Base-by-base conservation (phyloP, 1,284 basidiomycete species). In the Inonotus obliquus region DNA sequence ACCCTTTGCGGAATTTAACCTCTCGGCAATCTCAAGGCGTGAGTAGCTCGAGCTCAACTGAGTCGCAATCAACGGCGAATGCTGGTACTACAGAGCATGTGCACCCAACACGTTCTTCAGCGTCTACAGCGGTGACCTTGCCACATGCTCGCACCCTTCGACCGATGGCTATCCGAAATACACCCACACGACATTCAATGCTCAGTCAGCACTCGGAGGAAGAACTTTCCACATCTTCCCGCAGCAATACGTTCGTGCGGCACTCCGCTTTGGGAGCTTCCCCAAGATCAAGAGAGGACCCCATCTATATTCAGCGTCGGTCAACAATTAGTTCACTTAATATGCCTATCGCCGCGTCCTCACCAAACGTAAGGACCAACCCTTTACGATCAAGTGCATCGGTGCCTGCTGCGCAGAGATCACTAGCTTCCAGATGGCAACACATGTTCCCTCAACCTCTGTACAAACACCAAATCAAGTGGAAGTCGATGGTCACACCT, bases 391-490 rank as follows among this genome's bases (percentile, higher is more conserved):
- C 84, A 1, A 77, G 79, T 44, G 72, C 79, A 3, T 72, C 77
- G 0, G 76, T 88, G 2, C 80, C 86, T 0, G 81, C 85, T 63
- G 75, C 80, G 0, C 86, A 90, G 65, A 80, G 82, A 1, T 84
- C 87, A 4, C 85, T 95, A 32, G 91, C 91, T 2, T 79, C 89
- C 41, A 78, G 92, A 19, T 95, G 95, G 94, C 90, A 96, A 69
- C 94, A 97, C 70, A 81, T 91, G 60, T 90, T 92, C 69, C 89
- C 94, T 0, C 81, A 82, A 7, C 83, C 87, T 3, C 73, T 82
- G n/a, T 87, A 85, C 69, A 91, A 92, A 69, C 89, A 96, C 68
- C 86, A 93, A 35, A 86, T 96, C 74, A 98, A 98, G 71, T 99
- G 96, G 96, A 86, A 86, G 65, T 89, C 88, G 14, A 85, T 95